Conservation (phyloP, 2,329 filamentous ascomycete species). For the Hymenotorrendiella dingleyae region DNA sequence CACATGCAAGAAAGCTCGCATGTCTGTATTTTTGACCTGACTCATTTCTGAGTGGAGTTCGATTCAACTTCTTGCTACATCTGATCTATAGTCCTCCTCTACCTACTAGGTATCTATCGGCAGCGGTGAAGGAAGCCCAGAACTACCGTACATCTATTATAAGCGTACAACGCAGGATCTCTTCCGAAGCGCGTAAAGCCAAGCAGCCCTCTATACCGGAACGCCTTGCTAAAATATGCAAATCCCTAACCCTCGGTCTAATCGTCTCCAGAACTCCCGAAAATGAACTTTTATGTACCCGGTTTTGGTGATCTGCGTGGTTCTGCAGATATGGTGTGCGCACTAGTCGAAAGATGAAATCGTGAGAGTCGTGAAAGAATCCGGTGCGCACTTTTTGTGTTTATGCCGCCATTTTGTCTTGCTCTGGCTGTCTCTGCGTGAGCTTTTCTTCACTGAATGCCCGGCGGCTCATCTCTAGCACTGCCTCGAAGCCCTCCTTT, state of each 20-base stretch:
- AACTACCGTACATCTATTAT: slow-evolving; percentile 2
- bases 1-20: too few species aligned
- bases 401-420: slow-evolving; percentile 14
- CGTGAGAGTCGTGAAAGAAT: slow-evolving; percentile 8
- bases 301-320: background rate
- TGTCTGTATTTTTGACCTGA: too few species aligned
- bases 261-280: slow-evolving; percentile 2
- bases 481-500: slow-evolving; percentile 89
- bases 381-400: too few species aligned
- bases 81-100: too few species aligned
- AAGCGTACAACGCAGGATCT: slow-evolving; percentile 1
- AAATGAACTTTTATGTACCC: slow-evolving; percentile 14
- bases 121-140: too few species aligned
- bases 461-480: slow-evolving; percentile 85
- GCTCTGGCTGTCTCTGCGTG: slow-evolving; percentile 38
- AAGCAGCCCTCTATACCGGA: background rate
- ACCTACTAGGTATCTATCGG: too few species aligned
- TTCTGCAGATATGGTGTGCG: slow-evolving; percentile 4
- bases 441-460: slow-evolving; percentile 88
- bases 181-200: background rate
- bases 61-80: too few species aligned
- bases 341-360: slow-evolving; percentile 14
- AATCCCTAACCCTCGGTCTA: background rate
- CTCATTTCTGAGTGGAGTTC: too few species aligned
- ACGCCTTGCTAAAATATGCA: slow-evolving; percentile 4